Percentiles rank a stretch among this genome's conserved stretches.
Conservation (phyloP, 768 basidiomycete genomes). For the Chalciporus chontae region DNA sequence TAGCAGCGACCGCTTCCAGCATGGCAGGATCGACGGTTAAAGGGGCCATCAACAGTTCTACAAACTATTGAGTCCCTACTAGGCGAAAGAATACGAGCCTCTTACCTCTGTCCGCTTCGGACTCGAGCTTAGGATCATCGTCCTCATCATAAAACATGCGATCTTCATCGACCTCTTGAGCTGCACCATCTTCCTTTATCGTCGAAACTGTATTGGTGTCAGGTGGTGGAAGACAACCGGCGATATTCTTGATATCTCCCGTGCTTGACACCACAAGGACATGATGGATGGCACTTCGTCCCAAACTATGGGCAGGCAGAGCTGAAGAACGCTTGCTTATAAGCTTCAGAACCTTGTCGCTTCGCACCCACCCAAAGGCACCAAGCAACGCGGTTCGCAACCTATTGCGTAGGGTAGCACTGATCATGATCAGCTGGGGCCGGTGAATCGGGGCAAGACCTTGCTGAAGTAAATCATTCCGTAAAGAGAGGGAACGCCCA, state of each 20-base stretch:
- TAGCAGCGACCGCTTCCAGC: constrained; percentile 66
- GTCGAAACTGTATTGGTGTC: background rate
- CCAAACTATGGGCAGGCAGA: constrained; percentile 25
- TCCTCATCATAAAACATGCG: constrained; percentile 25
- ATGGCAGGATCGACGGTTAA: constrained; percentile 54
- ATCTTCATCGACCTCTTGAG: constrained; percentile 7
- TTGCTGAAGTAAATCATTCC: constrained; percentile 11
- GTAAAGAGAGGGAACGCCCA: background rate
- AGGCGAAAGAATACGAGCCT: background rate
- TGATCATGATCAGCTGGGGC: constrained; percentile 65
- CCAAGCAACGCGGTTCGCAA: constrained; percentile 39
- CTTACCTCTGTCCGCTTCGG: constrained; percentile 23
- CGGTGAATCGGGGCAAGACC: constrained; percentile 12
- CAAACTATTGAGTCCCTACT: constrained; percentile 6
- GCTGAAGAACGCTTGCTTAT: constrained; percentile 25
- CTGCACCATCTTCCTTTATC: background rate
- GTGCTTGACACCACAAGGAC: constrained; percentile 58
- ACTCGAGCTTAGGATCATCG: constrained; percentile 16
- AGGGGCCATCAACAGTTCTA: constrained; percentile 44
- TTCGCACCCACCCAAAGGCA: constrained; percentile 58
- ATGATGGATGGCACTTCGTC: constrained; percentile 42
- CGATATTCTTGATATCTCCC: constrained; percentile 52
- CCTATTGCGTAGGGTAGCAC: constrained; percentile 63
- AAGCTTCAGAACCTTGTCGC: constrained; percentile 33
- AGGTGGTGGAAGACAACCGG: constrained; percentile 35